Base-by-base conservation (phyloP, 257 asterid species). In the Mitragyna speciosa region DNA sequence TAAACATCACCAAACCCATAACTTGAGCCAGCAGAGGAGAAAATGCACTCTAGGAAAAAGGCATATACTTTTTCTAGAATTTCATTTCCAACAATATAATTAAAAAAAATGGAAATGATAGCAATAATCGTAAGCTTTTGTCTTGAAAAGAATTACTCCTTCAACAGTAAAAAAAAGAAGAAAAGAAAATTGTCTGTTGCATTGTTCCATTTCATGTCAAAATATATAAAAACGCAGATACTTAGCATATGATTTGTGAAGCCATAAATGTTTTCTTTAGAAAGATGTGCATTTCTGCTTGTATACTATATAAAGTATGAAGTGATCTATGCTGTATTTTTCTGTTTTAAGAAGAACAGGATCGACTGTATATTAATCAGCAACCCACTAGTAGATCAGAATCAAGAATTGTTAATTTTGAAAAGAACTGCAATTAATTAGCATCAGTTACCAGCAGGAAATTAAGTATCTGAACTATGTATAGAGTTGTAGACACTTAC, bases 401-500 rank as follows among this genome's bases (percentile, higher is more conserved):
- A 64, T 8, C 69, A 28, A 64, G 70, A 28, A 28, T 64, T 28
- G 1, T 30, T 63, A 5, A 31, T 22, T 59, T 59, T 2, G 1
- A 58, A 6, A 58, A 19, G 64, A 19, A 58, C 12, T 19, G 6
- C 65, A 7, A 58, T 19, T 2, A 58, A 58, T 9, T 59, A 59
- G 65, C 65, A 59, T 59, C 2, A 14, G 24, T 59, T 4, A 59
- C 14, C 41, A 36, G n/a, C 4, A 22, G 30, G 65, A 22, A 59
- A 22, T 10, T 22, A 59, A 22, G 9, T 24, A 5, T 7, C 49
- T 45, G 49, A 5, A 59, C 2, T 22, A 51, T 48, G 39, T 41
- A 76, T 39, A 24, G 31, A 9, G 6, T 9, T 39, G 36, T 5
- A 22, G 54, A 41, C n/a, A 84, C 90, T 80, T 52, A 90, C 98